Percentiles rank a stretch among this genome's conserved stretches.
These are phyloP conservation scores for Scheffersomyces parashehatae DNA, from an alignment of 1,139 yeast genomes.

Conservation along the genomic window DNA sequence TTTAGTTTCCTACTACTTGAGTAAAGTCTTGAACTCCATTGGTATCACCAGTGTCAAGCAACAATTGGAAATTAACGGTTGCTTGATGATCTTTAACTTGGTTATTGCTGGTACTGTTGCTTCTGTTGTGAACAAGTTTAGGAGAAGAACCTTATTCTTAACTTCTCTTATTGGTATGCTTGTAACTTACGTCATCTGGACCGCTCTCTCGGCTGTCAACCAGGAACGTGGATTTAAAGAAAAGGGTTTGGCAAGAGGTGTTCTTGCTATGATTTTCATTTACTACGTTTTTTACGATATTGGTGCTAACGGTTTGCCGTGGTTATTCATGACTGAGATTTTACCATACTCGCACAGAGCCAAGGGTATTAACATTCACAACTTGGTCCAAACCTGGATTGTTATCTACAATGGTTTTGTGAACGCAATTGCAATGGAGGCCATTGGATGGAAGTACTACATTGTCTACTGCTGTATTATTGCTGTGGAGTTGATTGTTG, in stretches of 20 bases:
- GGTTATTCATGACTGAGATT: constrained; percentile 41
- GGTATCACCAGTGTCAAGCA: constrained; percentile 46
- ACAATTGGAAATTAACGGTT: constrained; percentile 50
- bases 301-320: constrained; percentile 44
- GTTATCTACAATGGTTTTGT: constrained; percentile 45
- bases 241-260: constrained; percentile 39
- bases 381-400: constrained; percentile 5
- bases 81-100: constrained; percentile 44
- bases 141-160: constrained; percentile 48
- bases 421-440: constrained; percentile 61
- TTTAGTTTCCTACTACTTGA: constrained; percentile 51
- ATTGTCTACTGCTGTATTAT: constrained; percentile 50
- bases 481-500: constrained; percentile 36
- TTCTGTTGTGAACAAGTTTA: constrained; percentile 28
- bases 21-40: constrained; percentile 47
- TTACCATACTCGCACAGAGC: constrained; percentile 48
- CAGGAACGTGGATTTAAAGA: constrained; percentile 35
- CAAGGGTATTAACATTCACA: constrained; percentile 38
- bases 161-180: constrained; percentile 38
- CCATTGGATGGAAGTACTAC: constrained; percentile 60
- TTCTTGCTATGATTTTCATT: constrained; percentile 48
- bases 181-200: constrained; percentile 39
- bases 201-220: constrained; percentile 37
- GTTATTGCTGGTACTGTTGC: constrained; percentile 34
- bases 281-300: constrained; percentile 39